Conservation (phyloP, 2,329 filamentous ascomycete species). For the Penicillium nordicum region DNA sequence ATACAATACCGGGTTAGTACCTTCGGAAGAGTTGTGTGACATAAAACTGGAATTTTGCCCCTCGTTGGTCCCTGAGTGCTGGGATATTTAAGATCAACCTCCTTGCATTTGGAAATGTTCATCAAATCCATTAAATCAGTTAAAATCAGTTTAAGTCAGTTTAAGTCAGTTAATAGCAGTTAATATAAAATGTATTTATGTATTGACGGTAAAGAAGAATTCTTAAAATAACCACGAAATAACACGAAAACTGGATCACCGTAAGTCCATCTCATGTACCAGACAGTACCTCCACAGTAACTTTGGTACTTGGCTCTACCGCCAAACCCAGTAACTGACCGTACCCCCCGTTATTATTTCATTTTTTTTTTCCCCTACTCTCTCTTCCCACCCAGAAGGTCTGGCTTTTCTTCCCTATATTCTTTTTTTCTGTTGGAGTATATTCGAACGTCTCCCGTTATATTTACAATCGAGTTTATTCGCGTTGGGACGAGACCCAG, state of each 20-base stretch:
- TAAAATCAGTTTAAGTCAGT: too few species aligned
- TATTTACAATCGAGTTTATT: slow-evolving; percentile 4
- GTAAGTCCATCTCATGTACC: slow-evolving; percentile 9
- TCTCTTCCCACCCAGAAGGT: slow-evolving; percentile 7
- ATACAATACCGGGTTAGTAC: neutral
- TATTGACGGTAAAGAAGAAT: too few species aligned
- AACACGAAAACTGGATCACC: neutral
- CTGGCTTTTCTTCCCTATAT: slow-evolving; percentile 1
- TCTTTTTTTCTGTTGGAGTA: neutral
- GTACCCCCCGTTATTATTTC: slow-evolving; percentile 14
- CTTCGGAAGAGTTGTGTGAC: neutral
- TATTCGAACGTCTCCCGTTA: neutral
- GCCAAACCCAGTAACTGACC: slow-evolving; percentile 10
- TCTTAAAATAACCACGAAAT: neutral
- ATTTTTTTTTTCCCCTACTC: slow-evolving; percentile 4
- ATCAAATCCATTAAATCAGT: neutral
- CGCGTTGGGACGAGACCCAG: slow-evolving; percentile 14
- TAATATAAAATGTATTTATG: neutral
- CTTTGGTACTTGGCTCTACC: slow-evolving; percentile 25
- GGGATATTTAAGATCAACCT: neutral
- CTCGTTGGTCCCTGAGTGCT: slow-evolving; percentile 1
- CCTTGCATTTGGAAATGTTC: slow-evolving; percentile 7
- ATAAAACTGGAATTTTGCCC: slow-evolving; percentile 7
- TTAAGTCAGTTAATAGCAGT: too few species aligned
- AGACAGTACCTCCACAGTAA: slow-evolving; percentile 19